Evolutionary conservation across 148 eudicot genomes (phyloP).

Genomic region (Pharnaceum exiguum): DNA sequence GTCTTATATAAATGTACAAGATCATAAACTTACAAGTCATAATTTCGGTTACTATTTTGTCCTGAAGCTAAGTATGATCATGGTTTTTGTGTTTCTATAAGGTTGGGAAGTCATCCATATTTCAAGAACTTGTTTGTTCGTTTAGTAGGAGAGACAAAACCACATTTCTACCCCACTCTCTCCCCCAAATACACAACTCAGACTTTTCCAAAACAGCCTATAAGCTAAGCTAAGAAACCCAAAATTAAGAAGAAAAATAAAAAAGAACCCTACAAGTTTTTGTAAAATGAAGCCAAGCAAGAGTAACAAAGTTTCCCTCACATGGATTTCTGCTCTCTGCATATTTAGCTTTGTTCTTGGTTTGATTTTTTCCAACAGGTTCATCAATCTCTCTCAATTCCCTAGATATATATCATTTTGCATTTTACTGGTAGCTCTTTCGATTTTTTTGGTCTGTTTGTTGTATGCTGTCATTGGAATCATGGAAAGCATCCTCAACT

Average conservation of each 20-base stretch:
- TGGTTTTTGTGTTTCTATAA: slow-evolving; percentile 26
- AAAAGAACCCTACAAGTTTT: neutral
- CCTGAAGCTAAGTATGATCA: slow-evolving; percentile 7
- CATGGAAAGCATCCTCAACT: too few relatives aligned
- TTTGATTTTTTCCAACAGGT: slow-evolving; percentile 25
- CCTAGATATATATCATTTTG: neutral
- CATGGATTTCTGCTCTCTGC: slow-evolving; percentile 25
- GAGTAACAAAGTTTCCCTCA: slow-evolving; percentile 17
- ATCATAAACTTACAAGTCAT: neutral
- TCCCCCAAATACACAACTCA: neutral
- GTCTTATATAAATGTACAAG: slow-evolving; percentile 5
- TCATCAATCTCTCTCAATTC: neutral
- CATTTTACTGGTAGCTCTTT: neutral
- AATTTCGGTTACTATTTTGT: slow-evolving; percentile 6
- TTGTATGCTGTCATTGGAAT: neutral
- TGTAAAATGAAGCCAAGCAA: slow-evolving; percentile 18
- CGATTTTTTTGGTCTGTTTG: neutral
- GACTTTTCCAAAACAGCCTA: neutral
- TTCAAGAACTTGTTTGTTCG: slow-evolving; percentile 3
- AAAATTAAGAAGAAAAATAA: too few relatives aligned
- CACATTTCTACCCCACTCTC: neutral
- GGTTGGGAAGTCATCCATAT: slow-evolving; percentile 25
- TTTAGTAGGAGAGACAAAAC: neutral
- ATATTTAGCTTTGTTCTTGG: slow-evolving; percentile 25
- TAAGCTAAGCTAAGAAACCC: too few relatives aligned